Evolutionary conservation across 202 grass and related monocot species (phyloP).

Genomic region (Zizania palustris): DNA sequence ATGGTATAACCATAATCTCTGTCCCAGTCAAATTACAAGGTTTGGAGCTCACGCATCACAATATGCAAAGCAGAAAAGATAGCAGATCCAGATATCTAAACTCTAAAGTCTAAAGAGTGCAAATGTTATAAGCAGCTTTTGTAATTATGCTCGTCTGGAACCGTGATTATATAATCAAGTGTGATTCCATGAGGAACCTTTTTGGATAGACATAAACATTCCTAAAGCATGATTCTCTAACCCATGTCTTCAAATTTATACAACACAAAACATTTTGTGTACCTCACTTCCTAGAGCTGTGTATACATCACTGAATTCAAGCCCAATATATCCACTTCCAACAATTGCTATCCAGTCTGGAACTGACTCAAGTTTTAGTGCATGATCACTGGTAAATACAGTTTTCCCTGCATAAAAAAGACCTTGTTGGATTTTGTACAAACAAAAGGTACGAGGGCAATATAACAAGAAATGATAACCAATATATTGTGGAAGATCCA

Average conservation of each 20-base stretch:
- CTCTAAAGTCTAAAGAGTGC: conserved; percentile 8
- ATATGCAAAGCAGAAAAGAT: conserved; percentile 27
- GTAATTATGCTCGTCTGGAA: neutral
- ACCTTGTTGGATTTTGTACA: conserved; percentile 14
- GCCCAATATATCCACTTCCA: conserved; percentile 93
- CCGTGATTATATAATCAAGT: conserved; percentile 26
- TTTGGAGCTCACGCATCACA: neutral
- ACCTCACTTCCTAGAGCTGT: conserved; percentile 88
- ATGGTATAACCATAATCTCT: conserved; percentile 15
- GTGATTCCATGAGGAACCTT: conserved; percentile 12
- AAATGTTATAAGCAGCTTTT: neutral
- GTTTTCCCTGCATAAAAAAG: conserved; percentile 68
- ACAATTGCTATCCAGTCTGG: conserved; percentile 89
- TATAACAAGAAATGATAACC: conserved; percentile 15
- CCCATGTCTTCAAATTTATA: conserved; percentile 9
- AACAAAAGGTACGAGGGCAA: neutral
- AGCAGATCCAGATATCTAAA: conserved; percentile 2
- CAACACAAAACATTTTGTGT: conserved; percentile 21
- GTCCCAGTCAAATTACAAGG: conserved; percentile 4
- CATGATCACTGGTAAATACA: conserved; percentile 94
- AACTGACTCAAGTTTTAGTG: conserved; percentile 87
- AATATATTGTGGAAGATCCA: conserved; percentile 18
- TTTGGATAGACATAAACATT: neutral
- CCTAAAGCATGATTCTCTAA: conserved; percentile 6
- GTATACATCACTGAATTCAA: conserved; percentile 99